A percentile compares a stretch with the other conserved stretches of the same genome.
phyloP scores from a whole-genome alignment of 148 eudicot genomes.

The Dianthus caryophyllus region DNA sequence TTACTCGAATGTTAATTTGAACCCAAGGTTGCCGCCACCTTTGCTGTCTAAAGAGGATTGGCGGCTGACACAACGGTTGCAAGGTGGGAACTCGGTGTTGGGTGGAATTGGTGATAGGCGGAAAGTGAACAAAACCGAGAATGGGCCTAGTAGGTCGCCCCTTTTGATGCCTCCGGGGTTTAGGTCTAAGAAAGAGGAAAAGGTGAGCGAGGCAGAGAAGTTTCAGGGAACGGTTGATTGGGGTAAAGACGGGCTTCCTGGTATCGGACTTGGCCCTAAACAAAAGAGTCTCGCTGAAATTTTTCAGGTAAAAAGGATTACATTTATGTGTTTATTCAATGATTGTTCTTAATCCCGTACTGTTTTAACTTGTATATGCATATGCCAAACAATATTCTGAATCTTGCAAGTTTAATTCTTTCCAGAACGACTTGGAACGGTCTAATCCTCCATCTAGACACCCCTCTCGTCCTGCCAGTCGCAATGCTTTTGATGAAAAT shows the following conservation, averaged over 20 bases:
- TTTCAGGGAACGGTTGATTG: slow-evolving; percentile 66
- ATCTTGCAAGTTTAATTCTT: slow-evolving; percentile 3
- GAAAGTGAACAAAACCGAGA: slow-evolving; percentile 56
- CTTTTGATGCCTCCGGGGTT: slow-evolving; percentile 85
- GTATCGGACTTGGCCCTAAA: slow-evolving; percentile 81
- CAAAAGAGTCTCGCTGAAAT: slow-evolving; percentile 94
- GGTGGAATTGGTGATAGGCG: slow-evolving; percentile 92
- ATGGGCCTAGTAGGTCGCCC: slow-evolving; percentile 52
- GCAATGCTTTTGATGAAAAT: slow-evolving; percentile 73
- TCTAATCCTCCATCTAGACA: slow-evolving; percentile 64
- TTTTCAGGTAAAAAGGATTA: slow-evolving; percentile 59
- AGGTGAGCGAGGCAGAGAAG: slow-evolving; percentile 52
- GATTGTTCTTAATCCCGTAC: neutral
- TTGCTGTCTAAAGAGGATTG: slow-evolving; percentile 85
- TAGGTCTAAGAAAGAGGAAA: slow-evolving; percentile 68
- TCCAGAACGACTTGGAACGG: slow-evolving; percentile 70
- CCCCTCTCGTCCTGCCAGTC: slow-evolving; percentile 90
- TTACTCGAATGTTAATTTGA: slow-evolving; percentile 77
- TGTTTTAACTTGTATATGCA: neutral
- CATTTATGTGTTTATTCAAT: neutral
- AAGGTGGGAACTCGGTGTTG: slow-evolving; percentile 73
- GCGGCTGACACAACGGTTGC: slow-evolving; percentile 73
- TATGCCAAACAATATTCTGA: neutral
- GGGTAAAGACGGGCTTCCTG: slow-evolving; percentile 95
- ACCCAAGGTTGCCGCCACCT: slow-evolving; percentile 95